These are phyloP conservation scores for Lathyrus aphaca DNA, from an alignment of 306 rosid species.

Conservation along the genomic window DNA sequence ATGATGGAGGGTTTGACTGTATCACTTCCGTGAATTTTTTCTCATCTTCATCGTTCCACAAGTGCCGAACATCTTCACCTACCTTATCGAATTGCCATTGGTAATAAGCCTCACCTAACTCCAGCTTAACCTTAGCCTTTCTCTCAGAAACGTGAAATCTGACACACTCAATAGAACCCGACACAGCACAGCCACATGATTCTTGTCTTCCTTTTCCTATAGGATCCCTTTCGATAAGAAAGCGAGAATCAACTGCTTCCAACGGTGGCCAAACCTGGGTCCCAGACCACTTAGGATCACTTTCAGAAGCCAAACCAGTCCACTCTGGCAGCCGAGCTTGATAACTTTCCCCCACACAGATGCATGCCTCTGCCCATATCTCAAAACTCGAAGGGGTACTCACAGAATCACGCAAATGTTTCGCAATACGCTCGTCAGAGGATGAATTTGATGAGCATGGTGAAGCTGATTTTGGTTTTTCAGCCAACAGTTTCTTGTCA, in stretches of 20 bases:
- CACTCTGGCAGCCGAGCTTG: constrained; percentile 76
- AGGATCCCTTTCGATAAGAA: constrained; percentile 70
- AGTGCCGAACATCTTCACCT: constrained; percentile 66
- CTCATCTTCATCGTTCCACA: constrained; percentile 69
- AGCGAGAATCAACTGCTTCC: constrained; percentile 39
- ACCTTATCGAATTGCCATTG: constrained; percentile 59
- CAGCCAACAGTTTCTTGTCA: constrained; percentile 42
- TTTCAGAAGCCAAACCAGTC: constrained; percentile 54
- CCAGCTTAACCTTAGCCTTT: constrained; percentile 60
- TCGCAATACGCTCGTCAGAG: constrained; percentile 30
- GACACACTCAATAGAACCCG: constrained; percentile 68
- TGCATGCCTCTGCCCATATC: constrained; percentile 16
- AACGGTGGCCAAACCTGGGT: constrained; percentile 64
- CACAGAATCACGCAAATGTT: constrained; percentile 37
- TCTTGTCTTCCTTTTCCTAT: constrained; percentile 87
- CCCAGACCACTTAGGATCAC: constrained; percentile 81
- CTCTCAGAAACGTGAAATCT: constrained; percentile 71
- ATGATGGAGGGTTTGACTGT: constrained; percentile 48
- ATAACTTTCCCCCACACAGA: constrained; percentile 51
- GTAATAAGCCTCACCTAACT: constrained; percentile 67
- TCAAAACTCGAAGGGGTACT: constrained; percentile 23
- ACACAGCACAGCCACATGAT: constrained; percentile 63
- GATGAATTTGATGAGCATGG: constrained; percentile 46
- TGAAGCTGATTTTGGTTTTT: constrained; percentile 31
- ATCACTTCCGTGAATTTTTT: constrained; percentile 54